Evolutionary conservation across 2,329 filamentous ascomycete genomes (phyloP), one percentile per base, ranked within the genome.

Genomic region (Sporothrix brunneoviolacea): DNA sequence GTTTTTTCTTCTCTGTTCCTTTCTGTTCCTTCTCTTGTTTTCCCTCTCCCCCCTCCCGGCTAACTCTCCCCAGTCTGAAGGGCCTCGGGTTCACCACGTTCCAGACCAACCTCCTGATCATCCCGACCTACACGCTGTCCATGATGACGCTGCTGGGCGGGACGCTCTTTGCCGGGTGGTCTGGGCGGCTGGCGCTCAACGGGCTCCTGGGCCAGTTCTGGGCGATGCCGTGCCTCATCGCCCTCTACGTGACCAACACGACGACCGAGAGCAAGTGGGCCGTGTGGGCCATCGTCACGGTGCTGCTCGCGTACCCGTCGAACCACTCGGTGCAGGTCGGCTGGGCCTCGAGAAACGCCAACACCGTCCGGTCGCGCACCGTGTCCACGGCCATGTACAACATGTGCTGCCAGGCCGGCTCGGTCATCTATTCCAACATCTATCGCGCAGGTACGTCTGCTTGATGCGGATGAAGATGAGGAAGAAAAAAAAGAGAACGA

Each of bases 341-440:
- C 19, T 75, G 72, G 70, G 70, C 69, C 55, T 72, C 69, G 2
- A 68, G 77, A 43, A 86, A 85, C 59, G 76, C 79, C 3, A 80
- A 82, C 55, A 71, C 75, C 1, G 79, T 86, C 9, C 71, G 81
- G 10, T 79, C 77, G 6, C 69, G 82, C 7, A 79, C 82, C 2
- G 79, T 86, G 2, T 78, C 79, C 0, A 76, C 79, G 0, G 81
- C 79, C 0, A 65, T 80, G 15, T 84, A 84, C 63, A 84, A 84
- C 59, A 75, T 76, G 70, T 70, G 65, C 27, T 67, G 71, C 3
- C 72, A 75, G 56, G 64, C 67, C 0, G 64, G 66, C n/a, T 64
- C 62, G 0, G 69, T 75, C 28, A 70, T 70, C 44, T 57, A 61
- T 1, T 63, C 65, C 28, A 72, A 72, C 52, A 68, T 71, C 9